Evolutionary conservation across 1,139 yeast genomes (phyloP).

Genomic region (Zygosaccharomyces pseudobailii): DNA sequence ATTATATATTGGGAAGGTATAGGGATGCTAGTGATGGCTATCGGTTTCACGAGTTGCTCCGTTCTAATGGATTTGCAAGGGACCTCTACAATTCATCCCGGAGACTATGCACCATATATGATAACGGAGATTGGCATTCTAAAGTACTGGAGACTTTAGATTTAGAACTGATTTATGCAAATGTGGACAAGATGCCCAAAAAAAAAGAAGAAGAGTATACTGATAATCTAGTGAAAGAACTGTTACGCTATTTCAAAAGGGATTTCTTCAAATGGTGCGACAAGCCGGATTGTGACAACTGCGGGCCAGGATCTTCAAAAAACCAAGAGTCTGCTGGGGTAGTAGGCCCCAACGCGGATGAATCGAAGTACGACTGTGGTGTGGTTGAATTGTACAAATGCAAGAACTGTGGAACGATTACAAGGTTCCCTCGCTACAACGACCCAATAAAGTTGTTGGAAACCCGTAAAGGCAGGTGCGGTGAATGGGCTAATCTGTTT

Average conservation of each 20-base stretch:
- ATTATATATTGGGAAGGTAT: conserved; percentile 18
- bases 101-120: conserved; percentile 27
- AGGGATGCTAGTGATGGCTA: conserved; percentile 23
- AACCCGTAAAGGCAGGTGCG: conserved; percentile 77
- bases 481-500: conserved; percentile 92
- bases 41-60: conserved; percentile 15
- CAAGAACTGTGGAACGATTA: conserved; percentile 40
- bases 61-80: conserved; percentile 24
- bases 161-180: conserved; percentile 34
- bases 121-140: conserved; percentile 30
- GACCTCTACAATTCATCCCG: conserved; percentile 18
- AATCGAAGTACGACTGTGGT: conserved; percentile 42
- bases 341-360: conserved; percentile 40
- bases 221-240: conserved; percentile 64
- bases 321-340: conserved; percentile 36
- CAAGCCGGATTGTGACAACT: conserved; percentile 55
- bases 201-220: conserved; percentile 48
- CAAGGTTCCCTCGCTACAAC: conserved; percentile 73
- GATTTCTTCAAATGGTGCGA: conserved; percentile 83
- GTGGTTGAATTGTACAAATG: conserved; percentile 64
- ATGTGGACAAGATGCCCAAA: conserved; percentile 37
- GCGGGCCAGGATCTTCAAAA: conserved; percentile 40
- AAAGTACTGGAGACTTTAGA: conserved; percentile 37
- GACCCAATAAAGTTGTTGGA: conserved; percentile 57
- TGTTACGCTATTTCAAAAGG: conserved; percentile 71